These are phyloP conservation scores for Candida glaebosa DNA, from an alignment of 805 yeast genomes.

Conservation along the genomic window DNA sequence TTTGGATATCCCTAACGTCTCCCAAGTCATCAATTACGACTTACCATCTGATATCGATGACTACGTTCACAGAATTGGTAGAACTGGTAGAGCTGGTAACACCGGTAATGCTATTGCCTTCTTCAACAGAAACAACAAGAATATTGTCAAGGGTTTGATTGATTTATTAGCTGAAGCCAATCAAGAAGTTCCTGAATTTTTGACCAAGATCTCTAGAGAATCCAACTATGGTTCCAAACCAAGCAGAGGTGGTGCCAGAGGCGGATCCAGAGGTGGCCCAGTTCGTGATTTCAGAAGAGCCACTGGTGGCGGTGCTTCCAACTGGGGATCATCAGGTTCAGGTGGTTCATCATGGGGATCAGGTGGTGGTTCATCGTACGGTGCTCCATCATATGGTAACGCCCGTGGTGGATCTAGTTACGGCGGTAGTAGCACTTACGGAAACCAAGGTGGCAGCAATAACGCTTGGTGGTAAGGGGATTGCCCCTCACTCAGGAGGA, in stretches of 20 bases:
- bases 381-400: slow-evolving; percentile 13
- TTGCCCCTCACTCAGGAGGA: background rate
- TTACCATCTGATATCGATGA: slow-evolving; percentile 97
- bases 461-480: slow-evolving; percentile 38
- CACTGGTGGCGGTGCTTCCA: slow-evolving; percentile 30
- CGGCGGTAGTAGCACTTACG: slow-evolving; percentile 22
- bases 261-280: slow-evolving; percentile 51
- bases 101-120: slow-evolving; percentile 98
- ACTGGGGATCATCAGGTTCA: slow-evolving; percentile 32
- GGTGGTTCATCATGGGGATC: slow-evolving; percentile 18
- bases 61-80: slow-evolving; percentile 98
- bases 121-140: slow-evolving; percentile 92
- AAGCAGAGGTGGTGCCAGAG: slow-evolving; percentile 34
- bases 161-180: slow-evolving; percentile 91
- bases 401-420: slow-evolving; percentile 17
- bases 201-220: slow-evolving; percentile 79
- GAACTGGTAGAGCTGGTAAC: slow-evolving; percentile 99
- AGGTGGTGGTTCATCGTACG: slow-evolving; percentile 14
- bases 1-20: slow-evolving; percentile 98
- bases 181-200: slow-evolving; percentile 94
- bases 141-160: slow-evolving; percentile 81
- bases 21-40: slow-evolving; percentile 96
- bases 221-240: slow-evolving; percentile 47
- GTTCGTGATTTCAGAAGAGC: slow-evolving; percentile 53
- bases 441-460: slow-evolving; percentile 32